Percentiles rank a stretch among this genome's conserved stretches.
Conservation (phyloP, 2,329 filamentous ascomycete genomes). For the Aspergillus thermomutatus region DNA sequence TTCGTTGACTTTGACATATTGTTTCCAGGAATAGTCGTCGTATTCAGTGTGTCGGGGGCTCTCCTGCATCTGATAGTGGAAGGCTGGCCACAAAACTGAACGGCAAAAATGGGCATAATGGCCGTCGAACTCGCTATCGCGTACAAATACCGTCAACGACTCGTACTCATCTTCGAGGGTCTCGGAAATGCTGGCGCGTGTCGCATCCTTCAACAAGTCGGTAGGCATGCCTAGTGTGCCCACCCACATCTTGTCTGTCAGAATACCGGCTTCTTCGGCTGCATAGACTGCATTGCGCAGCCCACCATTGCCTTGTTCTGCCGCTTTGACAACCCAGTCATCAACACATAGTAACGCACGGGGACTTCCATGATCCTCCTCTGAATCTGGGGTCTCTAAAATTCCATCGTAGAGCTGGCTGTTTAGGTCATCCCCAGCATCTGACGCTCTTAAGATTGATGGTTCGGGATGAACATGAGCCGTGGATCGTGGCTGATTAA, state of each 20-base stretch:
- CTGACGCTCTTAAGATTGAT: conserved; percentile 60
- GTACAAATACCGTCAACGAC: conserved; percentile 77
- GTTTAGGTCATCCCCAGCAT: conserved; percentile 17
- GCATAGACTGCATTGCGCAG: conserved; percentile 82
- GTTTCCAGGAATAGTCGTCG: conserved; percentile 92
- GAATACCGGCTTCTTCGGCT: conserved; percentile 64
- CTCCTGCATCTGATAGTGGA: conserved; percentile 96
- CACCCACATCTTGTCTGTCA: conserved; percentile 77
- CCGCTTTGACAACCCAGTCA: conserved; percentile 76
- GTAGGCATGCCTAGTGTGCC: conserved; percentile 92
- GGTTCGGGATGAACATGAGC: conserved; percentile 70
- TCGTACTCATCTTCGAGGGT: conserved; percentile 75
- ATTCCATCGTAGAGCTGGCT: conserved; percentile 18
- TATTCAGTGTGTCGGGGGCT: conserved; percentile 97
- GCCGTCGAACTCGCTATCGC: conserved; percentile 87
- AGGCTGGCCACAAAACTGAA: conserved; percentile 91
- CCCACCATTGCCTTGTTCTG: conserved; percentile 88
- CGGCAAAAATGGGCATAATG: conserved; percentile 96
- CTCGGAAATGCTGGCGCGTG: conserved; percentile 79
- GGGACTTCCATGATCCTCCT: conserved; percentile 57
- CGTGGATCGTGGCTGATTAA: conserved; percentile 75
- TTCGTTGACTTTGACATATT: conserved; percentile 87
- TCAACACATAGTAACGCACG: conserved; percentile 61
- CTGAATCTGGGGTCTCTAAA: conserved; percentile 5
- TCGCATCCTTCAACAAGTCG: conserved; percentile 71